Conservation (phyloP, 2,329 filamentous ascomycete species). For the Calycina herbarum region DNA sequence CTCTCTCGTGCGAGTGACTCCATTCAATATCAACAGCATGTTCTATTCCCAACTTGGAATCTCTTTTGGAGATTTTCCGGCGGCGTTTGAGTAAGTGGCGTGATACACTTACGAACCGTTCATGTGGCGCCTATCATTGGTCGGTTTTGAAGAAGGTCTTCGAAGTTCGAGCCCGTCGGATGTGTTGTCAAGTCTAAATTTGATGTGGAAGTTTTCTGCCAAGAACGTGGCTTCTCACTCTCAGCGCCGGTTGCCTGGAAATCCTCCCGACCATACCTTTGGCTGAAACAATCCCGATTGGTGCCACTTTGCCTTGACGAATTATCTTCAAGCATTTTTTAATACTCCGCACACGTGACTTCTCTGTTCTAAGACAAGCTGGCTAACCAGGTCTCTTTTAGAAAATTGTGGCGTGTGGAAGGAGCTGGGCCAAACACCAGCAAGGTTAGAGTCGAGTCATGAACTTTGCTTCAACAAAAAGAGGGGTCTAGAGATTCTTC, state of each 20-base stretch:
- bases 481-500: no score
- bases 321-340: background rate
- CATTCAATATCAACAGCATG: no score
- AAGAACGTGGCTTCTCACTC: slow-evolving; percentile 1
- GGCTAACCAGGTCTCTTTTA: background rate
- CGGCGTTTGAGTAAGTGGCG: no score
- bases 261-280: background rate
- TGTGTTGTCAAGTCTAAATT: background rate
- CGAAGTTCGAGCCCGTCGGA: background rate
- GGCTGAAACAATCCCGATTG: slow-evolving; percentile 2
- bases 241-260: background rate
- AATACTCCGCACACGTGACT: background rate
- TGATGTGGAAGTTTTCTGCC: background rate
- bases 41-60: no score
- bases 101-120: background rate
- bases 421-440: background rate
- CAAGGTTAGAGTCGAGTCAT: no score
- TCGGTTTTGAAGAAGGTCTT: no score
- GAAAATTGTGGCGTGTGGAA: background rate
- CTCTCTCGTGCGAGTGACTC: background rate
- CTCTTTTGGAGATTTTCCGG: no score
- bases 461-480: no score
- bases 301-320: background rate
- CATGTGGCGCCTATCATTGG: background rate
- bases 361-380: background rate